Base-by-base conservation (phyloP, 768 basidiomycete species). In the Holtermanniella nyarrowii region DNA sequence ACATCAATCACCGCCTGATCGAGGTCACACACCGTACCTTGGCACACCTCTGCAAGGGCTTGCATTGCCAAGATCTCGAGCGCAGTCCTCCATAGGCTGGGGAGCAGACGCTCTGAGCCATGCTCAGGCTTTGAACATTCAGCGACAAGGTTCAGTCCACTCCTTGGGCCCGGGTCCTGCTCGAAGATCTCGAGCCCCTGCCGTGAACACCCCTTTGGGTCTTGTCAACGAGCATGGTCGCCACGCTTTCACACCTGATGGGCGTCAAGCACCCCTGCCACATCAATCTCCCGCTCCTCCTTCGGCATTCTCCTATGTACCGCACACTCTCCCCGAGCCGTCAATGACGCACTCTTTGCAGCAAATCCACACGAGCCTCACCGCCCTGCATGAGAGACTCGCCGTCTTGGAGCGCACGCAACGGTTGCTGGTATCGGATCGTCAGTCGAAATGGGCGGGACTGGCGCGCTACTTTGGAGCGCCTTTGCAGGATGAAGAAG, bases 301-400 rank as follows among this genome's bases (percentile, higher is more conserved):
- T 0, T 66, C 65, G 11, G 61, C 61, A 0, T 66, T 51, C 43
- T 56, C 62, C 11, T 47, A 50, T 3, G 48, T 16, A 16, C 48
- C 44, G 13, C 57, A 55, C 11, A 58, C 57, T 11, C 31, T 56
- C 14, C 55, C 50, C 25, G 41, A 22, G 37, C 25, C 11, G 49
- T 44, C 50, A 22, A 40, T 67, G 18, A 56, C 65, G 3, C 45
- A 58, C 3, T 59, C 59, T 7, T 48, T 69, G 11, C 65, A 67
- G 42, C 60, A 63, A 23, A 69, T 69, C 20, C 68, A 69, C 44
- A 65, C 60, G 22, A 67, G 65, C 18, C 60, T 69, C 4, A 51
- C 60, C 2, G 68, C 68, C 0, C 46, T 69, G 23, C 63, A 65
- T 31, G 68, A 69, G 27, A 49, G 68, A 21, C 59, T 69, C 42